Conservation (phyloP, 2,329 filamentous ascomycete genomes). For the Aspergillus jensenii region DNA sequence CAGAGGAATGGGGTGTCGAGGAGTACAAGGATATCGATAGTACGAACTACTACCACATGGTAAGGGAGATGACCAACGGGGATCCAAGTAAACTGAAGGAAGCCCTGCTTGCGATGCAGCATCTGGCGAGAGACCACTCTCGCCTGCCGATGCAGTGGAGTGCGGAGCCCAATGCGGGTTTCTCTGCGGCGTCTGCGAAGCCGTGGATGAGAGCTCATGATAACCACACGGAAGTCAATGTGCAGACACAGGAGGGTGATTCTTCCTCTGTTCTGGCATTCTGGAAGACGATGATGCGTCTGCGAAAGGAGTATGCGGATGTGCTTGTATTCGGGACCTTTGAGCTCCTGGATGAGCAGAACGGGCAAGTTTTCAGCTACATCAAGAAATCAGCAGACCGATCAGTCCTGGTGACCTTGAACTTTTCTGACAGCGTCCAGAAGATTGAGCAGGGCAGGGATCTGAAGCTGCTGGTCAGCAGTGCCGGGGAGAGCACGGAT, state of each 20-base stretch:
- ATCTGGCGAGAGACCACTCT: constrained; percentile 66
- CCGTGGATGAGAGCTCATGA: constrained; percentile 68
- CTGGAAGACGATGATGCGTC: constrained; percentile 56
- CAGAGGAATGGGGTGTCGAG: constrained; percentile 57
- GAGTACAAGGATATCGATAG: constrained; percentile 69
- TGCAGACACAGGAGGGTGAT: constrained; percentile 52
- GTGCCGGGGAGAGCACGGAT: constrained; percentile 18
- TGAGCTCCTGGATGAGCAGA: constrained; percentile 52
- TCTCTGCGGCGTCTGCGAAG: constrained; percentile 49
- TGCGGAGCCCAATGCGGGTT: constrained; percentile 59
- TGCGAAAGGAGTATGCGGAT: constrained; percentile 61
- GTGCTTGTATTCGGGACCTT: constrained; percentile 69
- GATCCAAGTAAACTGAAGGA: not conserved
- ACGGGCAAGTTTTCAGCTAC: constrained; percentile 51
- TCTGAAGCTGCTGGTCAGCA: constrained; percentile 24
- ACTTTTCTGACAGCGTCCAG: constrained; percentile 15
- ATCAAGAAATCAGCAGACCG: constrained; percentile 14
- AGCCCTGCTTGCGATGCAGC: constrained; percentile 49
- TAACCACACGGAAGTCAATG: constrained; percentile 52
- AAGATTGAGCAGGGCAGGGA: not conserved
- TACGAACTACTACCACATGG: constrained; percentile 53
- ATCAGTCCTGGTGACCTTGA: constrained; percentile 16
- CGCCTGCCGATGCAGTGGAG: constrained; percentile 72
- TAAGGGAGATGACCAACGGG: constrained; percentile 28
- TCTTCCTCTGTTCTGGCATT: constrained; percentile 55